These are phyloP conservation scores for Luvunga scandens DNA, from an alignment of 345 rosid genomes.

Conservation along the genomic window DNA sequence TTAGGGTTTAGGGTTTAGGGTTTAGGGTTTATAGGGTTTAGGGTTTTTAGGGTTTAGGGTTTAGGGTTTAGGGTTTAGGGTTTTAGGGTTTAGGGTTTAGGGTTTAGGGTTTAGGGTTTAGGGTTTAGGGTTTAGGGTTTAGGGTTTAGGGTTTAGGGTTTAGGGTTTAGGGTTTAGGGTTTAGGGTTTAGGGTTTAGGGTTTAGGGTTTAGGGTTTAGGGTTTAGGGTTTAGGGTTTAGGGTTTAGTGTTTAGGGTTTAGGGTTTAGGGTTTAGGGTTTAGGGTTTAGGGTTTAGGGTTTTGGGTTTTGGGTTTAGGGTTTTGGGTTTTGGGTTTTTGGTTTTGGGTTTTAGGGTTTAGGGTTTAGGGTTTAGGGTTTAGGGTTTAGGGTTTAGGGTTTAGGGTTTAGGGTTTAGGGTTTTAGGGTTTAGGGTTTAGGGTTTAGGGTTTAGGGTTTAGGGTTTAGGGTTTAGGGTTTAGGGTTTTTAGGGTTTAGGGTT, in stretches of 20 bases:
- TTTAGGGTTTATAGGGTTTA: no score
- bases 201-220: conserved; percentile 10
- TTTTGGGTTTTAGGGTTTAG: conserved; percentile 15
- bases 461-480: conserved; percentile 10
- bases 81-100: neutral
- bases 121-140: neutral
- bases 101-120: neutral
- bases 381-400: conserved; percentile 18
- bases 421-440: conserved; percentile 8
- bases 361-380: conserved; percentile 18
- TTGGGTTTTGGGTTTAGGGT: neutral
- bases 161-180: conserved; percentile 7
- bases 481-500: neutral
- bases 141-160: conserved; percentile 8
- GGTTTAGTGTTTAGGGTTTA: conserved; percentile 1
- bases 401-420: conserved; percentile 15
- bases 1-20: no score
- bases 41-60: no score
- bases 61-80: no score
- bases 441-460: no score
- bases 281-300: conserved; percentile 25
- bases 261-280: conserved; percentile 25
- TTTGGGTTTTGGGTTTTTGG: neutral
- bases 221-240: conserved; percentile 7
- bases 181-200: conserved; percentile 8